Evolutionary conservation across 2,329 filamentous ascomycete genomes (phyloP), one percentile per base, ranked within the genome.

Genomic region (Drechslerella stenobrocha): DNA sequence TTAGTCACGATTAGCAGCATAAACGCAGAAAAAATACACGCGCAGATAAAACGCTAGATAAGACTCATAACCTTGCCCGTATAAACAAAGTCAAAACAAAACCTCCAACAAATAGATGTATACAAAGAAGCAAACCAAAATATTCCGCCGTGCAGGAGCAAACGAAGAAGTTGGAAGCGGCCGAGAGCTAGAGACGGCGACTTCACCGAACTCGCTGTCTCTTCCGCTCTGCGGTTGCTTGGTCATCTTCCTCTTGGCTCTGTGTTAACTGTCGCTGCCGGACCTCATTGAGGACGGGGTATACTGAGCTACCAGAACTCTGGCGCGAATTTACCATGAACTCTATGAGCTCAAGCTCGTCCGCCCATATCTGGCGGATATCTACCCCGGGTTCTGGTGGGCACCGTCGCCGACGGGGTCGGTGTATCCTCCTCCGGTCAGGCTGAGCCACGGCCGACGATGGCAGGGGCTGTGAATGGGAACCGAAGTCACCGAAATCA

Each of bases 281-380:
- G 8, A 66, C 61, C 15, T 66, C 61, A 22, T 58, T 67, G 7
- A 69, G 64, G 11, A 57, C 61, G 3, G 64, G 64, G 23, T 61
- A 69, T 11, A 48, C 15, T 5, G 51, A 57, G 46, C 58, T 69
- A 15, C 64, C 64, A 6, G 64, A 69, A 34, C 57, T 61, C 35
- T 61, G 48, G 32, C 34, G 57, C 5, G 48, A 56, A 28, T 57
- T 60, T 3, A 46, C 37, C 64, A 69, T 69, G 40, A 69, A 69
- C 47, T 69, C 64, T 5, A 69, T 61, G 4, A 69, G 52, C 57
- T 69, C 64, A 13, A 69, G 51, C 20, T 69, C 64, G 37, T 69
- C 64, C 9, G 64, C 64, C 63, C 63, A 67, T 23, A 67, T 60
- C 26, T 67, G 63, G 28, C 55, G 63, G n/a, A 59, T 67, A 30